phyloP scores from a whole-genome alignment of 495 filamentous ascomycete genomes.

The Poronia punctata region DNA sequence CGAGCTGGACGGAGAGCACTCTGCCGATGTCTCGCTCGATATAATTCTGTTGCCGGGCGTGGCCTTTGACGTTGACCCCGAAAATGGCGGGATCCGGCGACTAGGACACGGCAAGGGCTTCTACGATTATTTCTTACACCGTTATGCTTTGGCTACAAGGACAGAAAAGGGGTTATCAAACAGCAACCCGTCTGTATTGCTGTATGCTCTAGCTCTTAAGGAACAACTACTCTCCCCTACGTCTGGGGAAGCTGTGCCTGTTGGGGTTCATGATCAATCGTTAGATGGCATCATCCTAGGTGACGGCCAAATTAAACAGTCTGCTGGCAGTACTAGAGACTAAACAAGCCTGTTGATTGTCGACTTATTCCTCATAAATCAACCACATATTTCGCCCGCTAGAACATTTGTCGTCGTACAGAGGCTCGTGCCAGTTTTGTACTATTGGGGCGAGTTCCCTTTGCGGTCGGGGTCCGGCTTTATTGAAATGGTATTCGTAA shows the following conservation, averaged over 20 bases:
- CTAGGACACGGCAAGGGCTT: constrained; percentile 95
- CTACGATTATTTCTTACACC: constrained; percentile 86
- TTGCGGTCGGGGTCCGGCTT: background rate
- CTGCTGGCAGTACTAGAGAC: constrained; percentile 14
- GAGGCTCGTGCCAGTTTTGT: background rate
- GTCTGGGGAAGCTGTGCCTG: constrained; percentile 52
- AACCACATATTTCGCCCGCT: background rate
- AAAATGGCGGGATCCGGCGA: constrained; percentile 50
- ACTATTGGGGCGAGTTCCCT: background rate
- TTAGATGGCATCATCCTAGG: constrained; percentile 41
- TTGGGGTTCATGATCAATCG: constrained; percentile 45
- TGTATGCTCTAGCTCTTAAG: constrained; percentile 80
- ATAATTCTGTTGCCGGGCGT: constrained; percentile 90
- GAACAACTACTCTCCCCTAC: constrained; percentile 70
- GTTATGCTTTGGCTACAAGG: constrained; percentile 48
- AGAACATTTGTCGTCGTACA: background rate
- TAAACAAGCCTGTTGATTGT: constrained; percentile 15
- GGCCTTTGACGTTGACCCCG: constrained; percentile 66
- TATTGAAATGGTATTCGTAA: background rate
- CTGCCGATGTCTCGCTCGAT: constrained; percentile 54
- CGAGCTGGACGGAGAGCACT: constrained; percentile 38
- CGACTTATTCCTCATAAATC: background rate
- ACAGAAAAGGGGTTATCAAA: constrained; percentile 34
- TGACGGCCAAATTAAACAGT: constrained; percentile 37
- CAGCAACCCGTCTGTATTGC: constrained; percentile 51